phyloP scores from a whole-genome alignment of 805 yeast species.

The Yamadazyma endophytica region DNA sequence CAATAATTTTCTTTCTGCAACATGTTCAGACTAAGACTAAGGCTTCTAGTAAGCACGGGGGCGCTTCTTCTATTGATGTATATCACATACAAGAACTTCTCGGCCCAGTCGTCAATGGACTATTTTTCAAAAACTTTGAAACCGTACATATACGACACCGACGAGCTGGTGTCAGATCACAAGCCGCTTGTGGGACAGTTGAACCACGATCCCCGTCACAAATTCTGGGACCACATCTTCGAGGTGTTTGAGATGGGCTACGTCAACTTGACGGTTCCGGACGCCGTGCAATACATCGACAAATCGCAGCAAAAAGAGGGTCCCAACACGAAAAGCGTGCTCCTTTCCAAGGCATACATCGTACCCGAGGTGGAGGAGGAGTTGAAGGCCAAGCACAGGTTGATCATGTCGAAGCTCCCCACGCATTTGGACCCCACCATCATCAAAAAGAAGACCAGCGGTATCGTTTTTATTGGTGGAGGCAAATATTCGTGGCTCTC shows the following conservation, averaged over 20 bases:
- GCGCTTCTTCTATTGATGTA: constrained; percentile 1
- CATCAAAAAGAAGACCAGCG: constrained; percentile 20
- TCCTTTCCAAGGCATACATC: constrained; percentile 23
- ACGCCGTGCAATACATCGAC: constrained; percentile 19
- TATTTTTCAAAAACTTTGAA: constrained; percentile 4
- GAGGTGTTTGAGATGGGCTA: constrained; percentile 16
- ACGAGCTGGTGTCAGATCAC: constrained; percentile 1
- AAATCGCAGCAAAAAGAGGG: constrained; percentile 14
- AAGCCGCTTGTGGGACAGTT: constrained; percentile 13
- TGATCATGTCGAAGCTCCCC: constrained; percentile 20
- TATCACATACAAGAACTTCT: constrained; percentile 2
- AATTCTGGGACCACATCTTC: constrained; percentile 26
- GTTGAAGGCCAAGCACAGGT: constrained; percentile 18
- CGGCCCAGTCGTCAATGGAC: constrained; percentile 1
- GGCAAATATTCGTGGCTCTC: constrained; percentile 32
- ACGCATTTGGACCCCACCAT: constrained; percentile 13
- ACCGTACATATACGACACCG: constrained; percentile 3
- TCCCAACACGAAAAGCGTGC: constrained; percentile 18
- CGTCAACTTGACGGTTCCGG: constrained; percentile 12
- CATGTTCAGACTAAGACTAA: constrained; percentile 3
- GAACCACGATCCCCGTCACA: constrained; percentile 13
- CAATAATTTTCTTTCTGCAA: not conserved
- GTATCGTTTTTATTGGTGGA: constrained; percentile 35
- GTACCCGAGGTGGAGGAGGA: constrained; percentile 19
- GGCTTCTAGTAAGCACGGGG: constrained; percentile 1